Evolutionary conservation across 2,329 filamentous ascomycete genomes (phyloP), one percentile per base, ranked within the genome.

Genomic region (Orbilia blumenaviensis): DNA sequence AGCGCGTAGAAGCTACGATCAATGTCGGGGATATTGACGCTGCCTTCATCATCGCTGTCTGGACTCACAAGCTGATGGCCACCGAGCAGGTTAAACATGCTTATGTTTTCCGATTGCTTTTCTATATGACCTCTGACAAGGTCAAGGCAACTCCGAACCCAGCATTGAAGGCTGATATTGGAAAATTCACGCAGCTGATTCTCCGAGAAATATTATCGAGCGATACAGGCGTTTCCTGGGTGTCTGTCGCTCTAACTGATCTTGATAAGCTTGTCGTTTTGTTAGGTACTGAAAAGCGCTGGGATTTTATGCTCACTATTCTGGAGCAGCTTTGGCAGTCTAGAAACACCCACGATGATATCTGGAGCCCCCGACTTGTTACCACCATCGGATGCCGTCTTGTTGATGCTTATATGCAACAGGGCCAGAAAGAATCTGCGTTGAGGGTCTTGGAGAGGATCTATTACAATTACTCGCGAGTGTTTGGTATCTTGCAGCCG

Each of bases 241-340:
- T 74, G n/a, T 66, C 61, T 0, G 69, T 74, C 5, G 62, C 66
- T 14, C 25, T 74, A 27, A 48, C 21, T 8, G 69, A 74, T 34
- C 12, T 74, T 9, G 60, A 74, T 32, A 63, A 54, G 16, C 62
- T 74, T 7, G 25, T 74, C 1, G 18, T 62, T 3, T 54, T 74
- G 1, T 27, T 74, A 0, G 62, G 61, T 2, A 25, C 52, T n/a
- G 69, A 74, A 16, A 32, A 23, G 21, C 52, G 69, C 5, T 74
- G 69, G 69, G 61, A 66, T 9, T 67, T 74, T 12, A 74, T 74
- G 69, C 18, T 67, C 0, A 66, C 54, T 5, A 74, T 74, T 18
- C 48, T 74, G 2, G 69, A 74, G 36, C 69, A 74, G 25, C 44
- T 74, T 5, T 74, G 69, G 69, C 52, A 74, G 7, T 66, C 61